These are phyloP conservation scores for Ophiocordyceps polyrhachis-furcata DNA, from an alignment of 2,329 filamentous ascomycete genomes.

Conservation along the genomic window DNA sequence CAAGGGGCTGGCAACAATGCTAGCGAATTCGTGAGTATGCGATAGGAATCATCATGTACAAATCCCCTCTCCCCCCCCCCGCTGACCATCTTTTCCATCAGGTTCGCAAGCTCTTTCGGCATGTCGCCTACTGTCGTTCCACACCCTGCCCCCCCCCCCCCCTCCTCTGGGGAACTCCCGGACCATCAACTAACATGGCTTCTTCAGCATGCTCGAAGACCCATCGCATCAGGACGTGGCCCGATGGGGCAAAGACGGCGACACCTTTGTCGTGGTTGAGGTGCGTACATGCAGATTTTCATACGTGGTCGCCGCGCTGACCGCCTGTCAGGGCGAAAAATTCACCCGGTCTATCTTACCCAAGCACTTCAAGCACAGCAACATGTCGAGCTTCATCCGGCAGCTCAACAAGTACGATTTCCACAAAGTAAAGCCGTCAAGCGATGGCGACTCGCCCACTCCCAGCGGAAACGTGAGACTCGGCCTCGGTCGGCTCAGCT, in stretches of 20 bases:
- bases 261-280: slow-evolving; percentile 94
- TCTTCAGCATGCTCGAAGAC: slow-evolving; percentile 65
- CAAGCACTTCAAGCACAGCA: slow-evolving; percentile 98
- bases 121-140: slow-evolving; percentile 9
- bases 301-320: slow-evolving; percentile 1
- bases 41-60: neutral
- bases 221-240: slow-evolving; percentile 84
- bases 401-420: slow-evolving; percentile 97
- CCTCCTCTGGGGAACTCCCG: neutral
- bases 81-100: slow-evolving; percentile 16
- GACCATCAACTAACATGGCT: slow-evolving; percentile 4
- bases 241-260: slow-evolving; percentile 83
- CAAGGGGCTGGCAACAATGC: slow-evolving; percentile 51
- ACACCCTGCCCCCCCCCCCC: slow-evolving; percentile 12
- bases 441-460: slow-evolving; percentile 15
- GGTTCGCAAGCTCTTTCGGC: slow-evolving; percentile 99
- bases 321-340: slow-evolving; percentile 63
- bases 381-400: slow-evolving; percentile 91
- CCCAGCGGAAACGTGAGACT: slow-evolving; percentile 18
- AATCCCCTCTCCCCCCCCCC: too few species aligned
- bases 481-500: neutral
- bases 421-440: slow-evolving; percentile 64
- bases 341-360: slow-evolving; percentile 95
- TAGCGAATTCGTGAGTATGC: slow-evolving; percentile 73
- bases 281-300: slow-evolving; percentile 28